phyloP scores from a whole-genome alignment of 495 filamentous ascomycete genomes.

The Daldinia grandis region DNA sequence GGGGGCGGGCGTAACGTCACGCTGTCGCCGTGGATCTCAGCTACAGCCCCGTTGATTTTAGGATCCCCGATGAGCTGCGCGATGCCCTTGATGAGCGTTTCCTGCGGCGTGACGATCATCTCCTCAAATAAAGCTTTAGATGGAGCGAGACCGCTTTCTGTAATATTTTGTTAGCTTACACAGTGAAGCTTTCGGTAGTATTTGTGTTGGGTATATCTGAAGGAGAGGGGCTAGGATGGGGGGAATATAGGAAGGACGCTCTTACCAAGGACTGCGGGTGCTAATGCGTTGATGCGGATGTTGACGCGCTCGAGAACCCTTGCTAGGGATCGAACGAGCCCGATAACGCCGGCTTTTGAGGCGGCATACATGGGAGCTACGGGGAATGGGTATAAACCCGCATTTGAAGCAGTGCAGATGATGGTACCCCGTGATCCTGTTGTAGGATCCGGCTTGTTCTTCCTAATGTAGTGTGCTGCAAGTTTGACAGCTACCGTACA shows the following conservation, averaged over 20 bases:
- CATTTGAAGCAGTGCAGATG: constrained; percentile 66
- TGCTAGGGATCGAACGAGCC: constrained; percentile 60
- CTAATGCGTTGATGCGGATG: constrained; percentile 64
- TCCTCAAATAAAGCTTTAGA: constrained; percentile 55
- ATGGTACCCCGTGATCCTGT: constrained; percentile 54
- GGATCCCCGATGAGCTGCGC: constrained; percentile 53
- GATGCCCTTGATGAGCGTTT: constrained; percentile 57
- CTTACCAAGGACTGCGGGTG: constrained; percentile 61
- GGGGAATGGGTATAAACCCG: constrained; percentile 64
- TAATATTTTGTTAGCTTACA: constrained; percentile 2
- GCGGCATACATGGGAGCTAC: constrained; percentile 63
- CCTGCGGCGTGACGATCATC: constrained; percentile 64
- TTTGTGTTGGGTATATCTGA: too few species aligned
- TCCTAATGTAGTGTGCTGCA: constrained; percentile 61
- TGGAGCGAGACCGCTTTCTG: constrained; percentile 61
- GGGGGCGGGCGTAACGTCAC: constrained; percentile 59
- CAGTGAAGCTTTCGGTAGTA: too few species aligned
- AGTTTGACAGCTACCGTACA: constrained; percentile 56
- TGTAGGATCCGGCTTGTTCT: constrained; percentile 45
- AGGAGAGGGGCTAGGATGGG: neutral
- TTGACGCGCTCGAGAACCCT: constrained; percentile 48
- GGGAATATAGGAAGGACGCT: neutral
- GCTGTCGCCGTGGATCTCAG: constrained; percentile 64
- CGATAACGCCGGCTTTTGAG: constrained; percentile 61
- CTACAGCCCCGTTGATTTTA: constrained; percentile 55